phyloP scores from a whole-genome alignment of 306 rosid genomes.

The Prunus fruticosa region DNA sequence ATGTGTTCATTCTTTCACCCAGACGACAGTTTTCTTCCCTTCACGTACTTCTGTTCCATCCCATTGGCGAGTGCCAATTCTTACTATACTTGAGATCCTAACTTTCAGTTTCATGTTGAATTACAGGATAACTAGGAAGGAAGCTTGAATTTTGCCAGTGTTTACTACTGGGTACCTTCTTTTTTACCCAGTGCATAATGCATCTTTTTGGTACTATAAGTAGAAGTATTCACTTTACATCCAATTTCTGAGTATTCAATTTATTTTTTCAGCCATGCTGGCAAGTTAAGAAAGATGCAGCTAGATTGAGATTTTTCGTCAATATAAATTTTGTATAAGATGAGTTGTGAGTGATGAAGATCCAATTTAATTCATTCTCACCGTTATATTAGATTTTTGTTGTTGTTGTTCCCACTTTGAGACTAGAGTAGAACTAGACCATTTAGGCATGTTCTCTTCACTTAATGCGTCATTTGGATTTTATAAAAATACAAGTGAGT shows the following conservation, averaged over 20 bases:
- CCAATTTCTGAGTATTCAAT: background rate
- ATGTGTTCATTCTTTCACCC: background rate
- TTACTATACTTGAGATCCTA: background rate
- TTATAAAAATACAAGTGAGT: background rate
- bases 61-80: background rate
- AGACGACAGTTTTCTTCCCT: background rate
- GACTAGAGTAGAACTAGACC: constrained; percentile 15
- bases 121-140: constrained; percentile 89
- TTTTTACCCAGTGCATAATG: background rate
- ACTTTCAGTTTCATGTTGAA: background rate
- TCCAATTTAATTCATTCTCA: background rate
- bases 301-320: constrained; percentile 16
- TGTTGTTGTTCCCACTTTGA: constrained; percentile 7
- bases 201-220: background rate
- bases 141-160: constrained; percentile 51
- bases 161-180: background rate
- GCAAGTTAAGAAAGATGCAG: constrained; percentile 26
- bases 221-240: background rate
- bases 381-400: constrained; percentile 1
- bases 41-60: background rate
- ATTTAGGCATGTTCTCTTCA: constrained; percentile 2
- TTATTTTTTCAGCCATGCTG: constrained; percentile 23
- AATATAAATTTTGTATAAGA: constrained; percentile 22
- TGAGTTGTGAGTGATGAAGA: background rate
- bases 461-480: background rate